A percentile compares a stretch with the other conserved stretches of the same genome.
phyloP scores from a whole-genome alignment of 371 early-diverging fungal genomes.

The Mortierella sp. region DNA sequence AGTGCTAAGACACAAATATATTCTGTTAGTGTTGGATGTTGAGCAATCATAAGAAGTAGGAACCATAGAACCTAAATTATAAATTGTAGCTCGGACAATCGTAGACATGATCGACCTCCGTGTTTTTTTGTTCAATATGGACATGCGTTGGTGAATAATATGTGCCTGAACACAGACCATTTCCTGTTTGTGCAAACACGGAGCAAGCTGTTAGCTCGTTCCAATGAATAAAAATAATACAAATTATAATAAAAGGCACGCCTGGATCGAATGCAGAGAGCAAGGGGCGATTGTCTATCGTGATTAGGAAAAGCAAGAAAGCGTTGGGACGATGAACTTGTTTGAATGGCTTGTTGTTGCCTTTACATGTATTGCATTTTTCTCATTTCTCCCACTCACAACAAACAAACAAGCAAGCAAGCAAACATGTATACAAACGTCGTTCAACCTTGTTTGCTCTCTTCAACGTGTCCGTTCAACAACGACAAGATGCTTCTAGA shows the following conservation, averaged over 20 bases:
- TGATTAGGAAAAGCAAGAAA: neutral
- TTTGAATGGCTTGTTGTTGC: neutral
- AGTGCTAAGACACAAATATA: no score
- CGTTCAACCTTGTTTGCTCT: neutral
- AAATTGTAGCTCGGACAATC: no score
- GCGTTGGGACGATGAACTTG: neutral
- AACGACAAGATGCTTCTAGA: no score
- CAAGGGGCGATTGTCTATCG: conserved; percentile 4
- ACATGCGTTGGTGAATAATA: no score
- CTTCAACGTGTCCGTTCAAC: neutral
- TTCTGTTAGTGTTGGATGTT: no score
- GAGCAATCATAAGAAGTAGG: no score
- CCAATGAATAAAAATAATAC: neutral
- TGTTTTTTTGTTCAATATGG: no score
- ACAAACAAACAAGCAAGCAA: neutral
- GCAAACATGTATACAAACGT: neutral
- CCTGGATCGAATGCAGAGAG: conserved; percentile 4
- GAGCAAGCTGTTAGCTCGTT: neutral
- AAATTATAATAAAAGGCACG: neutral
- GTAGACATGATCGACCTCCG: no score
- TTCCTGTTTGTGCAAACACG: conserved; percentile 7
- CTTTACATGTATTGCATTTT: neutral
- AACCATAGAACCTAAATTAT: no score
- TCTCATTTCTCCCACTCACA: neutral
- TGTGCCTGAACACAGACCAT: conserved; percentile 7